phyloP scores from a whole-genome alignment of 2,329 filamentous ascomycete genomes.

The Chrysosporium keratinophilum region DNA sequence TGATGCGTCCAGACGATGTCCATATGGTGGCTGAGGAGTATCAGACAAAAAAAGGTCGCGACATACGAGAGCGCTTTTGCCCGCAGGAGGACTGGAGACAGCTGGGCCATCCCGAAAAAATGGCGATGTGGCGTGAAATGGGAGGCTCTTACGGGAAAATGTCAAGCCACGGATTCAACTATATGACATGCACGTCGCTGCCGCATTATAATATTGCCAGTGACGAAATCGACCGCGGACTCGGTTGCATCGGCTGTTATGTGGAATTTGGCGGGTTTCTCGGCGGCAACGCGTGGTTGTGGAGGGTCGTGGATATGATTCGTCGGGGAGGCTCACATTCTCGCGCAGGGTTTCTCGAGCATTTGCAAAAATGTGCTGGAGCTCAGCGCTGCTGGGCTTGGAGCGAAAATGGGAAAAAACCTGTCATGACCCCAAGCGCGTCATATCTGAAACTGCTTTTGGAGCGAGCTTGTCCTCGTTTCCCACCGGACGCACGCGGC shows the following conservation, averaged over 20 bases:
- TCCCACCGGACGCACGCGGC: too few relatives aligned
- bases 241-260: constrained; percentile 9
- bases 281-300: neutral
- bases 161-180: neutral
- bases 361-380: constrained; percentile 8
- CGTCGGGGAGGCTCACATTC: constrained; percentile 6
- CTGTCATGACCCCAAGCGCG: too few relatives aligned
- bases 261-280: constrained; percentile 3
- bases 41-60: neutral
- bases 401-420: constrained; percentile 9
- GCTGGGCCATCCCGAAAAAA: neutral
- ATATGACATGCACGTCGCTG: constrained; percentile 7
- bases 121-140: neutral
- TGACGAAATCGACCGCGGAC: constrained; percentile 1
- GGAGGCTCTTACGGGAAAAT: neutral
- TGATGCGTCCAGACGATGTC: neutral
- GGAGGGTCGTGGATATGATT: neutral
- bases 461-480: too few relatives aligned
- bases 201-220: constrained; percentile 8
- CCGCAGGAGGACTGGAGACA: neutral
- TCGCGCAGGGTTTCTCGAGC: neutral
- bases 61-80: too few relatives aligned
- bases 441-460: too few relatives aligned
- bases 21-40: neutral
- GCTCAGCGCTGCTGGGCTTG: constrained; percentile 8